Base-by-base conservation (phyloP, 2,329 filamentous ascomycete species). In the Ceratocystis albifundus region DNA sequence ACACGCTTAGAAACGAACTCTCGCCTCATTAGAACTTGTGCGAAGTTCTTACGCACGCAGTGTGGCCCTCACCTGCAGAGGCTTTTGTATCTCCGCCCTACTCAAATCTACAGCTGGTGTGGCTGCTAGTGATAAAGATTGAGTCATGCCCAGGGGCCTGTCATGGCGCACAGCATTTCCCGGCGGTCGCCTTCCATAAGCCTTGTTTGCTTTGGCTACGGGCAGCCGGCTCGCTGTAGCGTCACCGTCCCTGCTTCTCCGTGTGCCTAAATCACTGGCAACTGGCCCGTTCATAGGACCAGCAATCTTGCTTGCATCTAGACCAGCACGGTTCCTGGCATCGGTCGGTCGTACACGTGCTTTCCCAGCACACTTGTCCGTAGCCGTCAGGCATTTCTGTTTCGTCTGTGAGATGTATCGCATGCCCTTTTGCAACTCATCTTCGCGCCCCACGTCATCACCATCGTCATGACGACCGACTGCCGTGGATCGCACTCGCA, bases 381-480 rank as follows among this genome's bases (percentile, higher is more conserved):
- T 91, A 46, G 44, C 22, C 12, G 32, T 22, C 7, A 45, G 17
- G 25, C 61, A 30, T 72, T 95, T 89, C 74, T 96, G 91, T 70
- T 94, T 89, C 0, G 90, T 93, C 81, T 94, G 90, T n/a, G 96
- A 80, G 44, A 97, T 77, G 71, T 88, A 90, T 10, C 90, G 88
- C 32, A 97, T 76, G 0, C 93, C 94, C 69, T 96, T 90, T 0
- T 89, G 87, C 65, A 88, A 85, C 30, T 82, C 79, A 71, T 95
- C 90, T 46, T 92, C 89, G 59, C 74, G 72, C 68, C 77, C 78
- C 55, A 80, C 83, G 22, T 84, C 84, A 67, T 73, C 75, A 36
- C 93, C 88, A 32, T 55, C 64, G 5, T 30, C 50, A 3, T 4
- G 28, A 2, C 63, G 48, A 4, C 61, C 8, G 1, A 53, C 53